Evolutionary conservation across 352 stramenopile species (phyloP), one percentile per base, ranked within the genome.

Genomic region (Globisporangium echinulatum): DNA sequence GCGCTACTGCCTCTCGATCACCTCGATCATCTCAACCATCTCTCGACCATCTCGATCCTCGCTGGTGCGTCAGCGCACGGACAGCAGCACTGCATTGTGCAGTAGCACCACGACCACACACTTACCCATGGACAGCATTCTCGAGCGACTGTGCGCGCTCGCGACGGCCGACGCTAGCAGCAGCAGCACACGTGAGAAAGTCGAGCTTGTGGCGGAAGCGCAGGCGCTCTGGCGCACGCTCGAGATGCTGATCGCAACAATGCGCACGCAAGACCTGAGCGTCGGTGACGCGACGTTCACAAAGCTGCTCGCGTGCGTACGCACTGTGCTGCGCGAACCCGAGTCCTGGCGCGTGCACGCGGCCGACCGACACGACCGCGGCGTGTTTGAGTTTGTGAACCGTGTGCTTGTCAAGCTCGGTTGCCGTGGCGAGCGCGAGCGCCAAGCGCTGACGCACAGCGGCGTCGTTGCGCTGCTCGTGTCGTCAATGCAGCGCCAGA

Each of bases 211-310:
- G 9, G 46, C 57, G 0, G 77, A 89, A 54, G 74, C 69, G 3
- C 70, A 72, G n/a, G 71, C 74, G 54, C 62, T 87, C 3, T 89
- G 79, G 79, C 69, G 69, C 9, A 71, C 75, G 11, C 62, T 89
- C 8, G 75, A 86, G 37, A 71, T 77, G 42, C 61, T 83, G 36
- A 8, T 86, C 19, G 59, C 65, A 7, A 81, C 77, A 0, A 40
- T 71, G 38, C 70, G 66, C 10, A 37, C 68, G 2, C 53, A 66
- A 9, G 72, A 87, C 10, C 49, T 85, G 4, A 42, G 48, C 13
- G 65, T 77, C 17, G 66, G 68, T 1, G 71, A 85, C 44, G 59
- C 66, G 3, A 49, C 55, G 1, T 85, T 87, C 58, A 66, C 63
- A 7, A 84, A 74, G 13, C 50, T 74, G 44, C 49, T 89, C 15